Conservation (phyloP, 257 asterid species). For the Primulina tabacum region DNA sequence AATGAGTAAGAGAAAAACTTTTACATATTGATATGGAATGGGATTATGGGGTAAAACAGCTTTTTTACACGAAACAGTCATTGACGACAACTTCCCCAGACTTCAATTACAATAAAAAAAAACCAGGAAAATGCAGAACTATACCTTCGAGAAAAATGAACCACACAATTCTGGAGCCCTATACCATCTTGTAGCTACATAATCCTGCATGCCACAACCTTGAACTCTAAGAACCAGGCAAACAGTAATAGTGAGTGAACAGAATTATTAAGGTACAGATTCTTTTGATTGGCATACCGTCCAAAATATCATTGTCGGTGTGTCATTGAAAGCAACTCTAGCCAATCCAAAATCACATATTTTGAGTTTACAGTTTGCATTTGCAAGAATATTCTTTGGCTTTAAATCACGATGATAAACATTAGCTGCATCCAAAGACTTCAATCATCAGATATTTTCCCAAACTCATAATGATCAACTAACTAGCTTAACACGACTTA, state of each 20-base stretch:
- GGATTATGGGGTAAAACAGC: background rate
- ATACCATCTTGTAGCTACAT: slow-evolving; percentile 97
- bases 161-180: slow-evolving; percentile 96
- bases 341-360: slow-evolving; percentile 97
- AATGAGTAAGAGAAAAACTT: background rate
- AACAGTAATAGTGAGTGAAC: background rate
- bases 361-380: slow-evolving; percentile 93
- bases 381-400: slow-evolving; percentile 88
- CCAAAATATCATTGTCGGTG: slow-evolving; percentile 92
- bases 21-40: background rate
- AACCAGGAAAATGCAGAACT: background rate
- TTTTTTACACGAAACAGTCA: background rate
- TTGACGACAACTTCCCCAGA: background rate
- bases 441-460: slow-evolving; percentile 21
- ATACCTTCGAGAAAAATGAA: slow-evolving; percentile 88
- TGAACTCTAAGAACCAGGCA: slow-evolving; percentile 9
- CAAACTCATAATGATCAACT: slow-evolving; percentile 21
- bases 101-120: background rate
- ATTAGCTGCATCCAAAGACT: slow-evolving; percentile 62
- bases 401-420: slow-evolving; percentile 90
- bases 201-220: slow-evolving; percentile 44
- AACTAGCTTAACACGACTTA: slow-evolving; percentile 9
- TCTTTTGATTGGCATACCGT: slow-evolving; percentile 53
- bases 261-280: slow-evolving; percentile 1
- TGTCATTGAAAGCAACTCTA: slow-evolving; percentile 86